A percentile compares a stretch with the other conserved stretches of the same genome.
Evolutionary conservation across 2,329 filamentous ascomycete species (phyloP).

Genomic region (Pochonia chlamydosporia): DNA sequence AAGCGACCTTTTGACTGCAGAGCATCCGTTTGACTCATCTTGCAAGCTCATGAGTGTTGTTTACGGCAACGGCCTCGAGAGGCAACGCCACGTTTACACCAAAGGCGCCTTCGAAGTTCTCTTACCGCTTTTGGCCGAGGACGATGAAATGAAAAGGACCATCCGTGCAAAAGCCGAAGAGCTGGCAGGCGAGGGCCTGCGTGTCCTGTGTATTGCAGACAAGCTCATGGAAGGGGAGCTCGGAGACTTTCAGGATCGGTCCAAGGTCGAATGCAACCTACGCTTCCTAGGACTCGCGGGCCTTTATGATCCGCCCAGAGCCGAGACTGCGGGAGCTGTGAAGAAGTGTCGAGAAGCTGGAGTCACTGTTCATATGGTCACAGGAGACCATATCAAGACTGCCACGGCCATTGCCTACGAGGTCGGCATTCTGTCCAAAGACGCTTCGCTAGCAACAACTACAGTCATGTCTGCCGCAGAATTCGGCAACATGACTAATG

Average conservation of each 20-base stretch:
- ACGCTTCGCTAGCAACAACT: slow-evolving; percentile 29
- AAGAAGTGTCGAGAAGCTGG: slow-evolving; percentile 54
- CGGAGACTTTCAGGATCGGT: slow-evolving; percentile 40
- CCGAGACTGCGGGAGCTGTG: slow-evolving; percentile 59
- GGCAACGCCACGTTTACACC: slow-evolving; percentile 41
- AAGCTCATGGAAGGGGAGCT: slow-evolving; percentile 33
- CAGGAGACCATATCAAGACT: slow-evolving; percentile 63
- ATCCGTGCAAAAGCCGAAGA: slow-evolving; percentile 46
- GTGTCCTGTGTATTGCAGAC: slow-evolving; percentile 61
- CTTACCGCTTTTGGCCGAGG: slow-evolving; percentile 43
- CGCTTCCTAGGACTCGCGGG: slow-evolving; percentile 65
- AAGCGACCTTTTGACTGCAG: slow-evolving; percentile 47
- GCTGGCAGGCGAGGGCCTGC: slow-evolving; percentile 58
- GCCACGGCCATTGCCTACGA: slow-evolving; percentile 60
- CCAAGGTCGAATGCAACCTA: slow-evolving; percentile 49
- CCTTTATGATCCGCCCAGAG: slow-evolving; percentile 66
- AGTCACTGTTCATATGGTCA: slow-evolving; percentile 64
- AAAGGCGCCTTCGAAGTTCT: slow-evolving; percentile 56
- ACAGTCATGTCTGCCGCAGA: slow-evolving; percentile 56
- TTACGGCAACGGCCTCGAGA: slow-evolving; percentile 36
- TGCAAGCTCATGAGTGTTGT: slow-evolving; percentile 73
- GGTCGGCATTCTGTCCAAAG: slow-evolving; percentile 51
- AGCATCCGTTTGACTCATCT: slow-evolving; percentile 68
- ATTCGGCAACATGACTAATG: slow-evolving; percentile 57
- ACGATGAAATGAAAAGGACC: slow-evolving; percentile 38